Evolutionary conservation across 2,329 filamentous ascomycete genomes (phyloP).

Genomic region (Talaromyces verruculosus): DNA sequence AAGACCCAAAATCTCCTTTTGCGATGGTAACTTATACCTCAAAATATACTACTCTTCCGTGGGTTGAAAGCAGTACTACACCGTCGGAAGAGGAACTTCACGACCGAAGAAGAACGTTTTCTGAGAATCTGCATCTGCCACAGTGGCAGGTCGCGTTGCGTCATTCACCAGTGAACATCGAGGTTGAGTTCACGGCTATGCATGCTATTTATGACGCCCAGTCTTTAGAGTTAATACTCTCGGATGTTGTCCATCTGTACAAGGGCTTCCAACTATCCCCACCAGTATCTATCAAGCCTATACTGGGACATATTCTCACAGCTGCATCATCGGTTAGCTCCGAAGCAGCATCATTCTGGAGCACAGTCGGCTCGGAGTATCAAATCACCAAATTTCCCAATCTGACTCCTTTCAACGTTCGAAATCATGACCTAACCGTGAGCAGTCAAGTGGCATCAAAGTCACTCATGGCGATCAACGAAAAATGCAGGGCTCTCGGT

Average conservation of each 20-base stretch:
- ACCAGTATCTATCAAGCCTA: constrained; percentile 40
- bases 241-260: constrained; percentile 54
- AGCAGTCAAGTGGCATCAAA: constrained; percentile 41
- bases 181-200: constrained; percentile 60
- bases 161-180: constrained; percentile 26
- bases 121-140: constrained; percentile 52
- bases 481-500: constrained; percentile 56
- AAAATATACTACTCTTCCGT: constrained; percentile 40
- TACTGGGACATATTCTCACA: constrained; percentile 49
- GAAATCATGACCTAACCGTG: constrained; percentile 36
- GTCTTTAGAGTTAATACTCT: constrained; percentile 66
- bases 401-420: constrained; percentile 62
- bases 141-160: constrained; percentile 64
- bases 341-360: constrained; percentile 61
- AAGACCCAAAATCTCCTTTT: constrained; percentile 63
- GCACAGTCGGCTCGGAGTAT: constrained; percentile 51
- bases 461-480: constrained; percentile 53
- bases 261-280: constrained; percentile 24
- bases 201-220: constrained; percentile 85
- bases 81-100: background rate
- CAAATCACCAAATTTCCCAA: constrained; percentile 72
- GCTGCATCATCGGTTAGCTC: constrained; percentile 30
- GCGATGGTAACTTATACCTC: constrained; percentile 68
- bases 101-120: constrained; percentile 31
- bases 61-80: constrained; percentile 27